Evolutionary conservation across 1,284 basidiomycete species (phyloP).

Genomic region (Trichosporon inkin): DNA sequence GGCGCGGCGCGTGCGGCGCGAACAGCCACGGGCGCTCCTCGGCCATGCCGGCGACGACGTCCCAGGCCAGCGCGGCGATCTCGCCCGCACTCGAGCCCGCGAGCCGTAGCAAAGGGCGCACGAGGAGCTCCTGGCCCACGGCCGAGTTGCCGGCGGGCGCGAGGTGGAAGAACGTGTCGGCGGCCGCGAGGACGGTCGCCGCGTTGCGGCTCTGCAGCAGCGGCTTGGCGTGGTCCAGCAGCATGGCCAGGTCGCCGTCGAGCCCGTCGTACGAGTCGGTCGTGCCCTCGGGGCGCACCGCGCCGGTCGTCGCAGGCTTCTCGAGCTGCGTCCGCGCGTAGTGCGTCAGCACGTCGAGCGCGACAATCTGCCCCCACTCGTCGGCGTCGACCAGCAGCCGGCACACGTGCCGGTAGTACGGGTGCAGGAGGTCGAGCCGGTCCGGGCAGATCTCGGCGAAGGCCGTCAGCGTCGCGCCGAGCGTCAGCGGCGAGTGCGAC

Average conservation of each 20-base stretch:
- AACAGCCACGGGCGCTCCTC: slow-evolving; percentile 62
- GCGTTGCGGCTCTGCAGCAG: slow-evolving; percentile 80
- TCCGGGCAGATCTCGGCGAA: slow-evolving; percentile 80
- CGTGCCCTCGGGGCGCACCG: slow-evolving; percentile 17
- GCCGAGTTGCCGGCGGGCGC: slow-evolving; percentile 54
- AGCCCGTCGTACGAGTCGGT: slow-evolving; percentile 58
- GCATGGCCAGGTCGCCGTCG: slow-evolving; percentile 64
- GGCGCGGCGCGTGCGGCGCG: slow-evolving; percentile 59
- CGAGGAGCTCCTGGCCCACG: slow-evolving; percentile 39
- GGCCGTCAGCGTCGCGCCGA: slow-evolving; percentile 79
- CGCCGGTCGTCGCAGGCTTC: slow-evolving; percentile 55
- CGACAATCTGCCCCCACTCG: slow-evolving; percentile 88
- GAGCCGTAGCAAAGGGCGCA: slow-evolving; percentile 41
- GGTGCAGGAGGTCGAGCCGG: slow-evolving; percentile 78
- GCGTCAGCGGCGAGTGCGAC: slow-evolving; percentile 79
- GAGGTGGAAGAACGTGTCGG: slow-evolving; percentile 68
- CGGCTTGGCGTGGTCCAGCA: slow-evolving; percentile 68
- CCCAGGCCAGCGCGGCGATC: slow-evolving; percentile 66
- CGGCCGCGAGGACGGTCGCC: slow-evolving; percentile 71
- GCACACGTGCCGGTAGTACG: slow-evolving; percentile 81
- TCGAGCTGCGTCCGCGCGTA: slow-evolving; percentile 83
- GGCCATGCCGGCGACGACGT: slow-evolving; percentile 64
- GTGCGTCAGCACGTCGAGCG: slow-evolving; percentile 65
- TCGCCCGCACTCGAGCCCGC: slow-evolving; percentile 55
- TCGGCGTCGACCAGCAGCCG: slow-evolving; percentile 81